A percentile compares a stretch with the other conserved stretches of the same genome.
phyloP scores from a whole-genome alignment of 495 filamentous ascomycete genomes.

The Podospora fimiseda region DNA sequence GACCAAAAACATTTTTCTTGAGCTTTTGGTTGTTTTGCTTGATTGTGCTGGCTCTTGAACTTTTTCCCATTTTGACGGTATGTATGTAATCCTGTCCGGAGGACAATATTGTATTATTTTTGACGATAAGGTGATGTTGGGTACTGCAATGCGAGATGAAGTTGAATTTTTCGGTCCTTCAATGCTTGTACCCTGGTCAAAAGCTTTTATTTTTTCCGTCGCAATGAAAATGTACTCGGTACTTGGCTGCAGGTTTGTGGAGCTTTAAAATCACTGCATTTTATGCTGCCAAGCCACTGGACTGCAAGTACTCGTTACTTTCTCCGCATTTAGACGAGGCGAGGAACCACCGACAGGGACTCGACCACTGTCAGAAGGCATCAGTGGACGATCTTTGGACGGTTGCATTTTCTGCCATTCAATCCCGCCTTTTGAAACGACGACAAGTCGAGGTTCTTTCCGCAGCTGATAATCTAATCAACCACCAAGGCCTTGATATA shows the following conservation, averaged over 20 bases:
- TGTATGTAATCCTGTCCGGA: too few relatives aligned
- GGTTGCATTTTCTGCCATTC: conserved; percentile 21
- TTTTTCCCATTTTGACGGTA: conserved; percentile 67
- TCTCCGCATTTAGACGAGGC: not conserved
- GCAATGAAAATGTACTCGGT: not conserved
- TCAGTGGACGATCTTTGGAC: conserved; percentile 2
- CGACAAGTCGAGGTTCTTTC: conserved; percentile 14
- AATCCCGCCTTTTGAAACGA: conserved; percentile 21
- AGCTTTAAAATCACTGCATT: not conserved
- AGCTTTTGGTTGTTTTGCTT: conserved; percentile 75
- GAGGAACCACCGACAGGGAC: not conserved
- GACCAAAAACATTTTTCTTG: conserved; percentile 71
- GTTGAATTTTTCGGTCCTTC: conserved; percentile 3
- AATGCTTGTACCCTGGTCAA: not conserved
- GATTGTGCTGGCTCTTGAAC: conserved; percentile 61
- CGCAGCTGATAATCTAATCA: too few relatives aligned
- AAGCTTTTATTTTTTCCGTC: not conserved
- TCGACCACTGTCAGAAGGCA: conserved; percentile 2
- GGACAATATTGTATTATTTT: too few relatives aligned
- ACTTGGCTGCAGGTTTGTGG: not conserved
- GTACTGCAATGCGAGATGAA: not conserved
- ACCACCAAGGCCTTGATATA: too few relatives aligned
- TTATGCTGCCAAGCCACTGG: not conserved
- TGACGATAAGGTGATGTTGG: not conserved
- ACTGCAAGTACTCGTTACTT: conserved; percentile 1